These are phyloP conservation scores for Cylindrodendrum hubeiense DNA, from an alignment of 2,329 filamentous ascomycete genomes.

Conservation along the genomic window DNA sequence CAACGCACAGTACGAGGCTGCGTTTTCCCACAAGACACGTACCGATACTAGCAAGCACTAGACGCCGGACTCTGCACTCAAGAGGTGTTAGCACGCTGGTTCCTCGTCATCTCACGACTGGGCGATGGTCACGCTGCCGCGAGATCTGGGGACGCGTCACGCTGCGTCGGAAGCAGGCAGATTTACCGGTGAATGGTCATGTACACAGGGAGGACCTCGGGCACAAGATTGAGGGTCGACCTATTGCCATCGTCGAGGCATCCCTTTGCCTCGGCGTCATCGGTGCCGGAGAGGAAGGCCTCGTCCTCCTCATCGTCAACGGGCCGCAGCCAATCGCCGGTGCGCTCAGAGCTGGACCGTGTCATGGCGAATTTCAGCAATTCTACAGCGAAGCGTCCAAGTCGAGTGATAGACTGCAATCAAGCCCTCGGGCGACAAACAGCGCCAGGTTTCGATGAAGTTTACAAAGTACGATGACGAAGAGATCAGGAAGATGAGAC, in stretches of 20 bases:
- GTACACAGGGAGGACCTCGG: slow-evolving; percentile 41
- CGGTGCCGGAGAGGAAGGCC: slow-evolving; percentile 37
- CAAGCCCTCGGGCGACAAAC: background rate
- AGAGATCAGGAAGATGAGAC: slow-evolving; percentile 6
- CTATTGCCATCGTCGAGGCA: slow-evolving; percentile 41
- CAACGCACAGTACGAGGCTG: background rate
- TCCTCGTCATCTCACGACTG: background rate
- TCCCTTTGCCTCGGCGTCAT: slow-evolving; percentile 43
- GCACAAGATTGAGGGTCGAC: slow-evolving; percentile 39
- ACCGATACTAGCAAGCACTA: slow-evolving; percentile 46
- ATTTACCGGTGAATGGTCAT: slow-evolving; percentile 47
- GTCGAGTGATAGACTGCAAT: background rate
- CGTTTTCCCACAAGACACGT: background rate
- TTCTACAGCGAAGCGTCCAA: slow-evolving; percentile 11
- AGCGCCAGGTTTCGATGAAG: background rate
- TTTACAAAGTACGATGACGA: slow-evolving; percentile 6
- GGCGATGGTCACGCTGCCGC: background rate
- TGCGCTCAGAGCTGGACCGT: slow-evolving; percentile 36
- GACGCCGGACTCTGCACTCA: slow-evolving; percentile 44
- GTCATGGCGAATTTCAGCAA: slow-evolving; percentile 25
- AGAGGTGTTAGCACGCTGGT: slow-evolving; percentile 39
- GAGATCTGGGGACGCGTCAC: background rate
- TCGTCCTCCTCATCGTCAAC: slow-evolving; percentile 44
- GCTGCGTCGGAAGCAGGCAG: slow-evolving; percentile 12
- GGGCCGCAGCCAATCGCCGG: slow-evolving; percentile 41